These are phyloP conservation scores for Corymbia maculata DNA, from an alignment of 345 rosid genomes.

Conservation along the genomic window DNA sequence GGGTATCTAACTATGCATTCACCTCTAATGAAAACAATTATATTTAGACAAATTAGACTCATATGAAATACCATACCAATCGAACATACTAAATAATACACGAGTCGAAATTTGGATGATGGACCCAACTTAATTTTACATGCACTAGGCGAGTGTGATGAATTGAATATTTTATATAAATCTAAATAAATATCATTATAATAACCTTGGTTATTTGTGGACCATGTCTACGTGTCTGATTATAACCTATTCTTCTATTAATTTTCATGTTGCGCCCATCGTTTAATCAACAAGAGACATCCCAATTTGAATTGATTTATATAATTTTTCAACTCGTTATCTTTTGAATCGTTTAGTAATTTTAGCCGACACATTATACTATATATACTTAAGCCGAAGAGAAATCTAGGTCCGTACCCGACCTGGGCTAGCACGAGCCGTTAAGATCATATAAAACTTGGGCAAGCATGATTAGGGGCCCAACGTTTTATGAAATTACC, in stretches of 20 bases:
- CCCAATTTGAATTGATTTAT: not conserved
- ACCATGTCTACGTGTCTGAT: not conserved
- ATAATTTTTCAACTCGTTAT: no score
- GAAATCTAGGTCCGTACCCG: not conserved
- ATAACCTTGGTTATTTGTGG: not conserved
- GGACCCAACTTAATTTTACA: not conserved
- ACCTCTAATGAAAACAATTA: not conserved
- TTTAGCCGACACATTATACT: not conserved
- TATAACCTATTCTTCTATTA: not conserved
- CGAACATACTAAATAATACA: not conserved
- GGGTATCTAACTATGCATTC: not conserved
- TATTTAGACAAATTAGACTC: not conserved
- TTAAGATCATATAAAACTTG: no score
- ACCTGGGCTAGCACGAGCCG: no score
- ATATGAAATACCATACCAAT: no score
- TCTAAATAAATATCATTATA: not conserved
- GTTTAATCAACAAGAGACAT: not conserved
- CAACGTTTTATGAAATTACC: not conserved
- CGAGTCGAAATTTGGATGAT: not conserved
- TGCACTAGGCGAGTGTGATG: not conserved
- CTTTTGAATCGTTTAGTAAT: no score
- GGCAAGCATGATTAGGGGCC: not conserved
- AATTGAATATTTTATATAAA: not conserved
- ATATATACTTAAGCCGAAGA: not conserved
- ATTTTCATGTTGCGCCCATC: not conserved